A percentile compares a stretch with the other conserved stretches of the same genome.
These are phyloP conservation scores for Astragalus glycyphyllos DNA, from an alignment of 306 rosid species.

Conservation along the genomic window DNA sequence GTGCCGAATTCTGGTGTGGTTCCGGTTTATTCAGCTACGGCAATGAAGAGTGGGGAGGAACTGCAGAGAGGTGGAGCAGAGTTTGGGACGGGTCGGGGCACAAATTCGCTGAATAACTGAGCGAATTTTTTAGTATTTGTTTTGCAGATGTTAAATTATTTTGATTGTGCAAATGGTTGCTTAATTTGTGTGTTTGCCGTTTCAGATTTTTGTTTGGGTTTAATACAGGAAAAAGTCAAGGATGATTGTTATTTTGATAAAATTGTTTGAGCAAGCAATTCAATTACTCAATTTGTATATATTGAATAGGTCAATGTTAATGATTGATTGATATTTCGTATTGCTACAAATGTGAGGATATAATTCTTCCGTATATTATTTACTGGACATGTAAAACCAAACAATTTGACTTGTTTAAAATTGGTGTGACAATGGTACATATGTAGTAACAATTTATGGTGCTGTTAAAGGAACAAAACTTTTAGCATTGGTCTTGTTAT, in stretches of 20 bases:
- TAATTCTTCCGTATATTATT: background rate
- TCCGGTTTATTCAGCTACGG: conserved; percentile 42
- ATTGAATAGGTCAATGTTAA: conserved; percentile 1
- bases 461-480: too few species aligned
- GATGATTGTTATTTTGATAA: conserved; percentile 1
- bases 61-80: conserved; percentile 58
- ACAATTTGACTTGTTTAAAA: background rate
- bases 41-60: conserved; percentile 56
- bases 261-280: conserved; percentile 31
- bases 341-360: background rate
- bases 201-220: background rate
- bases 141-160: background rate
- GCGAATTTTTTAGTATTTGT: background rate
- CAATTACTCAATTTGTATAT: conserved; percentile 19
- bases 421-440: too few species aligned
- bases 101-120: conserved; percentile 45
- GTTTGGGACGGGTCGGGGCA: conserved; percentile 51
- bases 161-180: conserved; percentile 28
- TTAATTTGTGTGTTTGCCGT: conserved; percentile 7
- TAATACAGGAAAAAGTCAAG: conserved; percentile 5
- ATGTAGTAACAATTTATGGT: too few species aligned
- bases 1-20: conserved; percentile 50
- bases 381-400: background rate
- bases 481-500: too few species aligned
- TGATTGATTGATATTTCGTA: conserved; percentile 4